Percentiles rank a stretch among this genome's conserved stretches.
Evolutionary conservation across 345 rosid genomes (phyloP).

Genomic region (Psidium friedrichsthalianum): DNA sequence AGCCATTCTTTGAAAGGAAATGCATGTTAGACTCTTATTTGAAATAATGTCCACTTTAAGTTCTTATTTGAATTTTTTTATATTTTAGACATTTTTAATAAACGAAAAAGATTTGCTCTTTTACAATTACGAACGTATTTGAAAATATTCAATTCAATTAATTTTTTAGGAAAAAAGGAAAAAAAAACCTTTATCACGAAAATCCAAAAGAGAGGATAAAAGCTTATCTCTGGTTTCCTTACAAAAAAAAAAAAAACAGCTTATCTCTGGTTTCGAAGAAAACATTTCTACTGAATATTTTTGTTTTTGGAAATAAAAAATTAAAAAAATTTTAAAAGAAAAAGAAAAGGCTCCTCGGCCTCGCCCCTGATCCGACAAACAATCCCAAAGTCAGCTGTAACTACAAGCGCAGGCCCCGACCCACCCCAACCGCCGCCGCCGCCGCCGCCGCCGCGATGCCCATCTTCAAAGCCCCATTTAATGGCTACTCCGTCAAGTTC

Average conservation of each 20-base stretch:
- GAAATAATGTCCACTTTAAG: too few relatives aligned
- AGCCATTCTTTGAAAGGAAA: too few relatives aligned
- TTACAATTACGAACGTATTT: background rate
- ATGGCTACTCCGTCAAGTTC: constrained; percentile 85
- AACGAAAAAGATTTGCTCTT: background rate
- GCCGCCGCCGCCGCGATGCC: constrained; percentile 36
- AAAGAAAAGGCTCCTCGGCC: background rate
- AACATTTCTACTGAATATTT: background rate
- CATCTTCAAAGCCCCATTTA: constrained; percentile 66
- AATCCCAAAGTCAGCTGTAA: background rate
- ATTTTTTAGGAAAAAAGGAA: fast-evolving
- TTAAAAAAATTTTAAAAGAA: background rate
- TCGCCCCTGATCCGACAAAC: background rate
- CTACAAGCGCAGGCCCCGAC: background rate
- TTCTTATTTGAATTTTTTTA: too few relatives aligned
- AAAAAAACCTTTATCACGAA: background rate
- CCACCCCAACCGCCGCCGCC: background rate
- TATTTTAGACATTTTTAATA: background rate
- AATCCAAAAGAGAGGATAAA: background rate
- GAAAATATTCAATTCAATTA: background rate
- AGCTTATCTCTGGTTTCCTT: background rate
- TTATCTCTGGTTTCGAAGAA: background rate
- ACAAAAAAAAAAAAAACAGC: background rate
- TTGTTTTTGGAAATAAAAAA: background rate
- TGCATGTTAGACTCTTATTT: too few relatives aligned